Conservation (phyloP, 2,329 filamentous ascomycete species). For the Fusarium albidum region DNA sequence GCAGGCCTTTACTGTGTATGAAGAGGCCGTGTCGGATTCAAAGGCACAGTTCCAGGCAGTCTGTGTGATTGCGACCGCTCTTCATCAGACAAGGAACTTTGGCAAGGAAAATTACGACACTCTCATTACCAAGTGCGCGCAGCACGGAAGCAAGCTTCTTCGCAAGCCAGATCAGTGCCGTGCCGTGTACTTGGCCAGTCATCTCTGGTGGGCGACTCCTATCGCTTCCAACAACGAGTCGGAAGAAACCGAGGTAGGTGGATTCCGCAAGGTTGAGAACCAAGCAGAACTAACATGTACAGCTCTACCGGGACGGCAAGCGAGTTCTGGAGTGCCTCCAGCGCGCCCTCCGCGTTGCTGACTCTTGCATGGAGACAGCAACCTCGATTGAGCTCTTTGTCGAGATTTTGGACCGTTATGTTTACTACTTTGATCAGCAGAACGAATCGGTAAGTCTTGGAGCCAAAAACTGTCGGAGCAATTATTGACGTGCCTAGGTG, state of each 20-base stretch:
- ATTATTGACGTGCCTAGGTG: slow-evolving; percentile 56
- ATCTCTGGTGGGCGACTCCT: slow-evolving; percentile 97
- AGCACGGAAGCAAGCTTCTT: slow-evolving; percentile 95
- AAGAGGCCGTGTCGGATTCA: slow-evolving; percentile 94
- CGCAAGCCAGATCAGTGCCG: slow-evolving; percentile 98
- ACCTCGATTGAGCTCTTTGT: slow-evolving; percentile 98
- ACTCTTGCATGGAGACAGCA: slow-evolving; percentile 98
- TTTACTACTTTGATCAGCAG: slow-evolving; percentile 99
- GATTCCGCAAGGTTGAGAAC: background rate
- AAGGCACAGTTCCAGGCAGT: slow-evolving; percentile 98
- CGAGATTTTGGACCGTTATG: slow-evolving; percentile 96
- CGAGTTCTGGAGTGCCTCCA: slow-evolving; percentile 96
- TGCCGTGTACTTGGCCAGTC: slow-evolving; percentile 94
- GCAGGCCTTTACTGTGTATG: slow-evolving; percentile 97
- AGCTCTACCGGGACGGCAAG: slow-evolving; percentile 98
- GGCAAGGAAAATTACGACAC: slow-evolving; percentile 98
- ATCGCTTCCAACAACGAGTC: slow-evolving; percentile 79
- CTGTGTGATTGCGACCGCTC: slow-evolving; percentile 87
- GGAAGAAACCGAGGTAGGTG: slow-evolving; percentile 76
- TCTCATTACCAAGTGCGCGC: slow-evolving; percentile 94
- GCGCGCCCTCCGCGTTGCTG: slow-evolving; percentile 91
- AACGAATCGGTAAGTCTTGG: slow-evolving; percentile 81
- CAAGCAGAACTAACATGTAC: slow-evolving; percentile 31
- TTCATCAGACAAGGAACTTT: slow-evolving; percentile 90
- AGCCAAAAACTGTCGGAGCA: background rate